Evolutionary conservation across 345 rosid genomes (phyloP).

Genomic region (Syzygium aqueum): DNA sequence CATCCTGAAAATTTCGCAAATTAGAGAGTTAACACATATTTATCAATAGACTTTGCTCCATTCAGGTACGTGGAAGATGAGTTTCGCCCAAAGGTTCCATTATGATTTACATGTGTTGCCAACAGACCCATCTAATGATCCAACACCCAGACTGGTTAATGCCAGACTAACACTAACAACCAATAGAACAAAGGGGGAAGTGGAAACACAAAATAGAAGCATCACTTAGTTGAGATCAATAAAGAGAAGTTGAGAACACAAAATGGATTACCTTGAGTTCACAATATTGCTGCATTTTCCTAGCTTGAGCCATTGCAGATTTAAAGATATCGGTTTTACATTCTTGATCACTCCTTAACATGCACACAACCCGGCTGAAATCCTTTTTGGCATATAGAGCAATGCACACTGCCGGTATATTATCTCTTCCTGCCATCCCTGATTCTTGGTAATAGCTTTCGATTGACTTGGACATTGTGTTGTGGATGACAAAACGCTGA

Average conservation of each 20-base stretch:
- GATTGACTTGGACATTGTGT: conserved; percentile 78
- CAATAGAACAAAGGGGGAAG: too few species aligned
- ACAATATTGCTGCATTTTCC: conserved; percentile 85
- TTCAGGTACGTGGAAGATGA: too few species aligned
- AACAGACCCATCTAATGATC: too few species aligned
- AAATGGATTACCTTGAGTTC: conserved; percentile 57
- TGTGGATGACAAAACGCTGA: conserved; percentile 91
- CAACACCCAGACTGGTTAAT: too few species aligned
- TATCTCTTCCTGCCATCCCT: conserved; percentile 90
- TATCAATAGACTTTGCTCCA: too few species aligned
- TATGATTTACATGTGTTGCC: too few species aligned
- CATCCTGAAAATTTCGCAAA: conserved; percentile 24
- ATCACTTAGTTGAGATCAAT: neutral
- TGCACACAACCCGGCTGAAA: conserved; percentile 83
- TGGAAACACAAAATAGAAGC: too few species aligned
- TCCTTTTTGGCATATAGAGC: conserved; percentile 85
- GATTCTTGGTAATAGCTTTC: conserved; percentile 94
- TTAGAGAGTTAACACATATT: neutral
- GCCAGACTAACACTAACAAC: too few species aligned
- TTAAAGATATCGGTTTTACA: conserved; percentile 58
- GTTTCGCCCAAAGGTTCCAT: too few species aligned
- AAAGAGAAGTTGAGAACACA: neutral
- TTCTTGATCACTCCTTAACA: conserved; percentile 73
- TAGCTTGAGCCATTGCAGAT: conserved; percentile 74
- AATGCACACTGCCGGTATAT: conserved; percentile 56